These are phyloP conservation scores for Pseudogymnoascus pannorum DNA, from an alignment of 2,329 filamentous ascomycete species.

Conservation along the genomic window DNA sequence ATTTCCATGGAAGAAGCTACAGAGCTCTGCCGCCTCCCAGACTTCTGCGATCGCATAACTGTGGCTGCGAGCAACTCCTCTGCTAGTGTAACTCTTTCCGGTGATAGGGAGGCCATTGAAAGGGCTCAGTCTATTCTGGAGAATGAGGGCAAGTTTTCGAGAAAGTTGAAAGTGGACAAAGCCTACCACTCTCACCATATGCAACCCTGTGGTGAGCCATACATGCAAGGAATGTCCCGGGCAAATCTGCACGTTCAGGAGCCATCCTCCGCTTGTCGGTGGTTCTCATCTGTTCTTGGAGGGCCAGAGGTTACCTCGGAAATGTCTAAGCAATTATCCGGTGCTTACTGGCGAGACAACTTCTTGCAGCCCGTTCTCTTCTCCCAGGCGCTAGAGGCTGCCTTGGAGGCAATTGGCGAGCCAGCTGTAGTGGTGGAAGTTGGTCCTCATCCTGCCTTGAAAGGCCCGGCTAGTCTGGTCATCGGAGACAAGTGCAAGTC, in stretches of 20 bases:
- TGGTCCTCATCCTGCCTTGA: slow-evolving; percentile 32
- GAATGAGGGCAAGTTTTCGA: slow-evolving; percentile 14
- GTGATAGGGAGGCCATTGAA: slow-evolving; percentile 14
- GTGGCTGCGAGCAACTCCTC: slow-evolving; percentile 30
- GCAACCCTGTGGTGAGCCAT: slow-evolving; percentile 24
- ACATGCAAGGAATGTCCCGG: slow-evolving; percentile 14
- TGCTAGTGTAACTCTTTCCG: slow-evolving; percentile 22
- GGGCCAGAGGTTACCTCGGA: slow-evolving; percentile 4
- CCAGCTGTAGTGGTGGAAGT: slow-evolving; percentile 14
- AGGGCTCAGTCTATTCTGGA: slow-evolving; percentile 13
- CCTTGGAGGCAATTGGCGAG: slow-evolving; percentile 12
- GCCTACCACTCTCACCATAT: slow-evolving; percentile 31
- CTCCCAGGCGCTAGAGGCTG: slow-evolving; percentile 18
- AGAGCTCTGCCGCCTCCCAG: slow-evolving; percentile 11
- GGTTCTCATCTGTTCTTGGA: slow-evolving; percentile 6
- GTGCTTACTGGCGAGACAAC: slow-evolving; percentile 39
- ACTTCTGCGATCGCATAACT: slow-evolving; percentile 14
- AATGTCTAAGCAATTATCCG: slow-evolving; percentile 13
- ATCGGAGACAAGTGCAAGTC: slow-evolving; percentile 13
- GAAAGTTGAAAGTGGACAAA: slow-evolving; percentile 19
- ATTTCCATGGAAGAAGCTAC: slow-evolving; percentile 16
- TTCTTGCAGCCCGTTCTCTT: slow-evolving; percentile 38
- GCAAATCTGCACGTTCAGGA: slow-evolving; percentile 12
- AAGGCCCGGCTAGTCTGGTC: slow-evolving; percentile 28
- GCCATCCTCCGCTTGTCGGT: slow-evolving; percentile 25